Conservation (phyloP, 371 early-diverging fungal species). For the Mortierella sp. region DNA sequence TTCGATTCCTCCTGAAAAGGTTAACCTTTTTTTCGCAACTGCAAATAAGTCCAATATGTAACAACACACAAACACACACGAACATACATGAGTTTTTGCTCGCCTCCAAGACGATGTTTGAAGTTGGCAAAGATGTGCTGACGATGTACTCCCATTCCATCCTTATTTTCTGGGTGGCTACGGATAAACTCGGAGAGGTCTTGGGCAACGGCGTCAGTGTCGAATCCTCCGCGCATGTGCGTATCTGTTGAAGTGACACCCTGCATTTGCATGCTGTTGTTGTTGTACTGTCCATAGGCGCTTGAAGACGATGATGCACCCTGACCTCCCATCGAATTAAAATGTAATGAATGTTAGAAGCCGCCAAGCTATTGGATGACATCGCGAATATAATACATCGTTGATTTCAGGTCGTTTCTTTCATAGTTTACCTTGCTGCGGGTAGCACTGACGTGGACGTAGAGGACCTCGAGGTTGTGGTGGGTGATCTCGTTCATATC, state of each 20-base stretch:
- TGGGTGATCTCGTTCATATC: slow-evolving; percentile 45
- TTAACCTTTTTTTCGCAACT: neutral
- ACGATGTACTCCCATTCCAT: slow-evolving; percentile 32
- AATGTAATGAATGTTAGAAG: neutral
- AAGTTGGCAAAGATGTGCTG: slow-evolving; percentile 21
- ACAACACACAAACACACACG: neutral
- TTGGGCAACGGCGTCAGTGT: neutral
- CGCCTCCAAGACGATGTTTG: slow-evolving; percentile 16
- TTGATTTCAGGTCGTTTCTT: too few relatives aligned
- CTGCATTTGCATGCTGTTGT: slow-evolving; percentile 10
- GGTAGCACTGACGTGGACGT: slow-evolving; percentile 34
- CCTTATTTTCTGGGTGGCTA: slow-evolving; percentile 2
- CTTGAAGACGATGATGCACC: neutral
- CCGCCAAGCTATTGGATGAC: too few relatives aligned
- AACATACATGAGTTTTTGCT: slow-evolving; percentile 31
- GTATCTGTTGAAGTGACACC: neutral
- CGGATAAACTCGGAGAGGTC: slow-evolving; percentile 22
- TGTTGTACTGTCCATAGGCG: slow-evolving; percentile 2
- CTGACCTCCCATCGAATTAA: neutral
- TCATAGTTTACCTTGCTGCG: slow-evolving; percentile 31
- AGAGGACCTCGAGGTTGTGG: slow-evolving; percentile 43
- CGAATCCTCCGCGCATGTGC: neutral
- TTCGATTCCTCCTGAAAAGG: neutral
- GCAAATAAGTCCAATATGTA: neutral
- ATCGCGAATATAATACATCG: too few relatives aligned